phyloP scores from a whole-genome alignment of 1,284 basidiomycete genomes.

The Moniliella sp. region DNA sequence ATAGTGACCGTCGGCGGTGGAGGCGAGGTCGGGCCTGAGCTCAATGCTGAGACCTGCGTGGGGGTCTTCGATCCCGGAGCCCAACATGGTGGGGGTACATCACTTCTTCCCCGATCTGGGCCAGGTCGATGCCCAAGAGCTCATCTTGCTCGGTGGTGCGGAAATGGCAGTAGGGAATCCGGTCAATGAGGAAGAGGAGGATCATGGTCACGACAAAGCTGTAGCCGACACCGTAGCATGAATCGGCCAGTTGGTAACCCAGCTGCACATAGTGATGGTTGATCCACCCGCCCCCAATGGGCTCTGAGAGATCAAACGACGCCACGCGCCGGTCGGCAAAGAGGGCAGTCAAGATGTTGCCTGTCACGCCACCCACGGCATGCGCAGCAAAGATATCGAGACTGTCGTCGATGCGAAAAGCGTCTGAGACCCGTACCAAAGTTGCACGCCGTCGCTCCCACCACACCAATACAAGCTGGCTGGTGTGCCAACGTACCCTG shows the following conservation, averaged over 20 bases:
- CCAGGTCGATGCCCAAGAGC: conserved; percentile 76
- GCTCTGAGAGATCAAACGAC: conserved; percentile 53
- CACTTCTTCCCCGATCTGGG: conserved; percentile 59
- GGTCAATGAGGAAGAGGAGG: conserved; percentile 79
- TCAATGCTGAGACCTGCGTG: too few species aligned
- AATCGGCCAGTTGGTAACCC: conserved; percentile 68
- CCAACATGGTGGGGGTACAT: too few species aligned
- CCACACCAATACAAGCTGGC: conserved; percentile 40
- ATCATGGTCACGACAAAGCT: conserved; percentile 38
- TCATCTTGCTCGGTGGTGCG: conserved; percentile 62
- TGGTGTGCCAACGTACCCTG: conserved; percentile 35
- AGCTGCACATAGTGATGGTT: conserved; percentile 50
- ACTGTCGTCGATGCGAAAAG: conserved; percentile 35
- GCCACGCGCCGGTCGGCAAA: conserved; percentile 73
- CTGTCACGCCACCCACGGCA: conserved; percentile 65
- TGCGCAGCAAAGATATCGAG: conserved; percentile 64
- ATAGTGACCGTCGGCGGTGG: too few species aligned
- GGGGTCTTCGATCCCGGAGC: too few species aligned
- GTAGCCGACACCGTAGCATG: conserved; percentile 34
- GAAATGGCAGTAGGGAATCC: conserved; percentile 61
- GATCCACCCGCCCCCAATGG: conserved; percentile 57
- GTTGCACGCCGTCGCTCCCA: conserved; percentile 66
- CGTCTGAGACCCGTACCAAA: conserved; percentile 81
- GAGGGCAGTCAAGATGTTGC: conserved; percentile 61
- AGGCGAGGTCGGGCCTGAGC: too few species aligned